Base-by-base conservation (phyloP, 345 rosid species). In the Murraya paniculata region DNA sequence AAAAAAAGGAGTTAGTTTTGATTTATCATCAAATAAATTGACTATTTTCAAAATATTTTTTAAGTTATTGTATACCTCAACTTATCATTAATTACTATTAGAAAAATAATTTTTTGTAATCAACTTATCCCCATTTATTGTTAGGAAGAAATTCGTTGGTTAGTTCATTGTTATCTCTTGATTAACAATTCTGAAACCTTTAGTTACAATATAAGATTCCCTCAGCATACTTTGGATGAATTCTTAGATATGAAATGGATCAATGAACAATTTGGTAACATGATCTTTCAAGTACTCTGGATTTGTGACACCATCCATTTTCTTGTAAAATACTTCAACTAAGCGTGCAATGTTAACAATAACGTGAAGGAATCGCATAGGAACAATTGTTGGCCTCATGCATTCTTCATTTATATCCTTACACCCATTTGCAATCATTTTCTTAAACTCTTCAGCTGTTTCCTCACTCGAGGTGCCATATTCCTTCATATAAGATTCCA, bases 401-500 rank as follows among this genome's bases (percentile, higher is more conserved):
- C 57, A 18, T n/a, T 76, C 74, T 31, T 60, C 68, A 35, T 80
- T 80, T 14, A 68, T 36, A 27, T 50, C 59, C 71, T 80, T 80
- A 72, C 79, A 80, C 2, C 56, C 53, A 53, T 58, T 5, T 1
- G 9, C 36, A 30, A 36, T n/a, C 7, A 19, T 55, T 24, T n/a
- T 75, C 16, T 70, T 33, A 5, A 80, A 22, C 14, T 68, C 78
- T 13, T 60, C 48, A 7, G 6, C 6, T 16, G 78, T 79, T n/a
- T 77, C 57, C 45, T 57, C 21, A 6, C 38, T 14, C 3, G 62
- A 38, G 2, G 21, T 64, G 5, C 55, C 58, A 61, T 70, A 24
- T 76, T 80, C 35, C 31, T 75, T 71, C 79, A 77, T 71, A 33
- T 71, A 81, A 24, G 68, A 76, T 64, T 72, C 68, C 16, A 81